Base-by-base conservation (phyloP, 202 grass and related monocot genomes). In the Cymbopogon flexuosus region DNA sequence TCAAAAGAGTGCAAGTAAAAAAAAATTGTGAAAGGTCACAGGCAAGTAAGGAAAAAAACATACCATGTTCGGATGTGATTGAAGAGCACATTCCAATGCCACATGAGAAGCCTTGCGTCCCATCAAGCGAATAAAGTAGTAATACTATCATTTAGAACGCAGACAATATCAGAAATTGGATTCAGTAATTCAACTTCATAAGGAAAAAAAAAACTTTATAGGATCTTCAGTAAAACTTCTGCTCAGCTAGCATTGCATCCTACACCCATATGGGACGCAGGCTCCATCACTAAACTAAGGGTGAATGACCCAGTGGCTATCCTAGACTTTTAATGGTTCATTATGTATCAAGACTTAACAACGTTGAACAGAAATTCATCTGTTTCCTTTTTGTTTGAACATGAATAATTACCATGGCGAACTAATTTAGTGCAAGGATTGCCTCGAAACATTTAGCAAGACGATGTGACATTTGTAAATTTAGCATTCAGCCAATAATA, bases 111-210 rank as follows among this genome's bases (percentile, higher is more conserved):
- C 96, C 88, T 98, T 98, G 37, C 92, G 90, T 39, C 96, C 96
- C 96, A 98, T 98, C 82, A 98, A 37, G 8, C 96, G 92, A 89
- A 98, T 93, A 76, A 98, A 98, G 77, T 98, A 98, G 77, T 98
- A 98, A 81, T 98, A 98, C 96, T 98, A 73, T 45, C 73, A 87
- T 33, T 89, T 74, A 82, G 34, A 87, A 62, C 41, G 35, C 0
- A 78, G 11, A n/a, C 65, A 78, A 72, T 13, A 85, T 81, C 3
- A 73, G 22, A 75, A 62, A n/a, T 54, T 51, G 52, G 39, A 83
- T 70, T 40, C 21, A 24, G 7, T 34, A 30, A 77, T 59, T 77
- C 18, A 12, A 89, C 75, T 70, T 43, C 13, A 60, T 37, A 72
- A 79, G 22, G 56, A 10, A 39, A 82, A 35, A 70, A 76, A 39